Base-by-base conservation (phyloP, 1,139 yeast genomes). In the Pichia sp. region DNA sequence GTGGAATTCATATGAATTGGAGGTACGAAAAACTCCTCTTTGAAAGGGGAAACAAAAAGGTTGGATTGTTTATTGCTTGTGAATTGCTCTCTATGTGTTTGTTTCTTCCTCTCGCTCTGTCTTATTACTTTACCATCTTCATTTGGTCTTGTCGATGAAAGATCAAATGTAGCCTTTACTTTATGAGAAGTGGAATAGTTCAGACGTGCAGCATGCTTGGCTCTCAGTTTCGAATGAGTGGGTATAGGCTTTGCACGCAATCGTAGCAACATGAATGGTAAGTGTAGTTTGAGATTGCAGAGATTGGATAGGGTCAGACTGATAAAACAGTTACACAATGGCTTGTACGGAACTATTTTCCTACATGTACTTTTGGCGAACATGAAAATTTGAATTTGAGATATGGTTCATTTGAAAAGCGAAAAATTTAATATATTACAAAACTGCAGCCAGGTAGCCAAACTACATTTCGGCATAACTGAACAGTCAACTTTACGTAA, bases 1-100 rank as follows among this genome's bases (percentile, higher is more conserved):
- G 33, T 6, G 6, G 42, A 24, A 20, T 44, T 49, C 29, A 49
- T 17, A 16, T 43, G 48, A 41, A 24, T 16, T 10, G 52, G 44
- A 17, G 48, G 52, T 6, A 49, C 40, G 24, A 42, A 44, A 3
- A 49, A 9, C 8, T 49, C 48, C 20, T 49, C 43, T 14, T 10
- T 38, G 2, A 49, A 49, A 4, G 44, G 20, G 12, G 31, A 29
- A 16, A n/a, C 17, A 14, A n/a, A n/a, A 14, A 14, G 17, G 7
- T n/a, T 38, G 3, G 17, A n/a, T 20, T 38, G 41, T n/a, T 38
- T 38, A 20, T 14, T 38, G 17, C 17, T 17, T 4, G 41, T n/a
- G 6, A 14, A n/a, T 8, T n/a, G 41, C 17, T 38, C 41, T n/a
- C 41, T 38, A 7, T 38, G 17, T 14, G 41, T 14, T 7, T 8